Evolutionary conservation across 2,329 filamentous ascomycete species (phyloP), one percentile per base, ranked within the genome.

Genomic region (Cordyceps cateniannulata): DNA sequence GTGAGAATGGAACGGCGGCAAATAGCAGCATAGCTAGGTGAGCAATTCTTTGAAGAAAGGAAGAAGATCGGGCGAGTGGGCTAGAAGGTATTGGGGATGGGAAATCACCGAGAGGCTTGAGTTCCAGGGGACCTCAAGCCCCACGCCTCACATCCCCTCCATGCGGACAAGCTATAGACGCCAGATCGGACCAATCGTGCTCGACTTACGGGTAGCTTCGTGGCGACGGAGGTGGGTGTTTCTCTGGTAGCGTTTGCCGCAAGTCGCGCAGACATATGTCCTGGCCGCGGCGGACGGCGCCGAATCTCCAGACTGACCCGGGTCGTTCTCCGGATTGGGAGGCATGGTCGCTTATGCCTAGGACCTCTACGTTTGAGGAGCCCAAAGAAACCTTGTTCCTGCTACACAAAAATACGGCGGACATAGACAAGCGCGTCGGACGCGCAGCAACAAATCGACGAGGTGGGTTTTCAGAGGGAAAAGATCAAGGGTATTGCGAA

Each of bases 181-280:
- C 16, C 8, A 29, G 12, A 52, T 47, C 1, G 27, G 22, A 44
- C 16, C 10, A 27, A 52, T 27, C 9, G n/a, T 60, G 44, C 22
- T 42, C 5, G 12, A 64, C 68, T 65, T 55, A 69, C 67, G 68
- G 12, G 66, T 69, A 20, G 67, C 63, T 61, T 69, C 67, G 55
- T 69, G 67, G 14, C 68, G 66, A 25, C 67, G 66, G 20, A 69
- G 65, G 54, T 69, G 68, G 25, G 66, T 65, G 59, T 65, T 69
- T 25, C 66, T 63, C 55, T 69, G 67, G 60, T 69, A 69, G 25
- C 63, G 59, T 56, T 67, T 69, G 10, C 67, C 66, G 49, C 68
- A 69, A 25, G 62, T 66, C 22, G 62, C 56, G 62, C 66, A 67
- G 14, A 45, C 45, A 40, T 62, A 47, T 29, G 24, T 20, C 27